These are phyloP conservation scores for Chytridiales sp. DNA, from an alignment of 371 early-diverging fungal genomes.

Conservation along the genomic window DNA sequence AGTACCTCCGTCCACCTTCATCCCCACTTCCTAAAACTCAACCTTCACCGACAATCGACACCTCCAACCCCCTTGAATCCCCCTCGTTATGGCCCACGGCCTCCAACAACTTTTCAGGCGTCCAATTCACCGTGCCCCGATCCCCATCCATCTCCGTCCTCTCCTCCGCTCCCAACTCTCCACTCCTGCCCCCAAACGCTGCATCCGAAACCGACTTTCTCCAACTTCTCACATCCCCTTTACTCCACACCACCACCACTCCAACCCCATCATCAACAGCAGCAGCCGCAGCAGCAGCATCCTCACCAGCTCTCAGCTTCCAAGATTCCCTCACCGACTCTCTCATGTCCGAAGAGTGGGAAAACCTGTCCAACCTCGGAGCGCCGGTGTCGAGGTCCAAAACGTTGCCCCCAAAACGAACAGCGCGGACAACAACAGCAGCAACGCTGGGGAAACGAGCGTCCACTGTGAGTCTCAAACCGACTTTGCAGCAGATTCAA, in stretches of 20 bases:
- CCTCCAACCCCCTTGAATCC: neutral
- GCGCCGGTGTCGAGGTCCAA: no score
- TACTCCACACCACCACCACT: neutral
- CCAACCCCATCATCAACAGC: no score
- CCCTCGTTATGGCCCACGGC: neutral
- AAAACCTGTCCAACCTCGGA: no score
- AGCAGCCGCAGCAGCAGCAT: no score
- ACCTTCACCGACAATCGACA: neutral
- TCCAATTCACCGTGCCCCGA: neutral
- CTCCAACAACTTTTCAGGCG: neutral
- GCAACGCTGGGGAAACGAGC: no score
- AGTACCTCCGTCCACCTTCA: neutral
- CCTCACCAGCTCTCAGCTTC: no score
- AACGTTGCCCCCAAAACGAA: no score
- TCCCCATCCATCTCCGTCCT: neutral
- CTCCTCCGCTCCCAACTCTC: neutral
- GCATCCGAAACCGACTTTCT: neutral
- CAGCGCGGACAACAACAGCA: neutral
- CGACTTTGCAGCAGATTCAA: no score
- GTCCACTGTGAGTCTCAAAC: no score
- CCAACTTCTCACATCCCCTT: neutral
- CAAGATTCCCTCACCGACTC: no score
- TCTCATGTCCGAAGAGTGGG: no score
- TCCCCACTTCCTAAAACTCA: neutral
- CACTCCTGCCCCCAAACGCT: neutral